Base-by-base conservation (phyloP, 306 rosid genomes). In the Medicago arabica region DNA sequence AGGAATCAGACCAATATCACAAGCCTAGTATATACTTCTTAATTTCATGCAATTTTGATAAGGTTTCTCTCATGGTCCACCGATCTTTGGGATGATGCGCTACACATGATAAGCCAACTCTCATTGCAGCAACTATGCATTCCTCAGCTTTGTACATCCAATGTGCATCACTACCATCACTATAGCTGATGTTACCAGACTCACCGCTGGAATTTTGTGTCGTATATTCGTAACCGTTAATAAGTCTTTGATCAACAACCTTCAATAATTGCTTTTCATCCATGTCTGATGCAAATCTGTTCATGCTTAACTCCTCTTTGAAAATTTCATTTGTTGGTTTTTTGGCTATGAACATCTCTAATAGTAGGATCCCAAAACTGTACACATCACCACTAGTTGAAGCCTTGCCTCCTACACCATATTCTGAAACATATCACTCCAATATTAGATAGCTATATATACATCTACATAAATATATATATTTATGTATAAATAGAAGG, bases 281-380 rank as follows among this genome's bases (percentile, higher is more conserved):
- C 77, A 80, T 58, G 4, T 57, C 51, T 4, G 71, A 69, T 10
- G 71, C 79, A 58, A 77, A 74, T 6, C 58, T 70, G 57, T 55
- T 66, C 9, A 80, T 80, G 69, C 74, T 63, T 44, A 80, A 83
- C 50, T 83, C 87, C 77, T 83, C 83, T 53, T 77, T 77, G 72
- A 86, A 86, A 71, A 65, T 86, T 53, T 77, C 74, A 58, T 86
- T 85, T 5, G 77, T 80, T 75, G 85, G 87, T 44, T 15, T 86
- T 67, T 80, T 83, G 1, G 19, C 79, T 13, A 46, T 77, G 63
- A 80, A 80, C 74, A 80, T 83, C 81, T 86, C 87, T 11, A 83
- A 67, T 13, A 83, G 49, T 21, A 83, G 38, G 16, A 86, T 86
- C 15, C 87, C 81, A 41, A 82, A 86, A 59, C 89, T 77, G 58